Base-by-base conservation (phyloP, 2,329 filamentous ascomycete genomes). In the Penicillium sp. region DNA sequence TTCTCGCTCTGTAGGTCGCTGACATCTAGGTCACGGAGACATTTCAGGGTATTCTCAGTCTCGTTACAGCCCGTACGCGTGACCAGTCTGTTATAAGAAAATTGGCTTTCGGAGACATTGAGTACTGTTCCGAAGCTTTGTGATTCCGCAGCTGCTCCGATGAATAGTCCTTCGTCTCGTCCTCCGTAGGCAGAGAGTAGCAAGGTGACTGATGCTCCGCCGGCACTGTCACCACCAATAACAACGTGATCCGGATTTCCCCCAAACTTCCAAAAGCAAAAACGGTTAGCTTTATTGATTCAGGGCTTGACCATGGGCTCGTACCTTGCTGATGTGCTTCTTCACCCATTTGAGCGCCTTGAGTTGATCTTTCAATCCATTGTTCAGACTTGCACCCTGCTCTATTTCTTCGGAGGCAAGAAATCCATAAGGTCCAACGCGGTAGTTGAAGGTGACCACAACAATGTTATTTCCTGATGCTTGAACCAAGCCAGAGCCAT, bases 401-500 rank as follows among this genome's bases (percentile, higher is more conserved):
- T 74, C 62, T 1, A 87, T 73, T 63, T 88, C 82, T 16, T 82
- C 75, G 54, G 85, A 79, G 1, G 84, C 83, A 13, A 93, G 78
- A 68, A 92, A 93, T 0, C 90, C 90, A 63, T 86, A 91, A 0
- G 84, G 82, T 0, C 89, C 89, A 11, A 93, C 88, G 5, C 90
- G 86, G 69, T 93, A 92, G 73, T 91, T 92, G 73, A 90, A 82
- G 10, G 81, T 87, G 2, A 93, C 87, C 0, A 91, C 84, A 0
- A 93, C 75, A 26, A 91, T 86, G 47, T 83, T 79, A 56, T 82
- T 75, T 37, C 80, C 78, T 19, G 84, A 83, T 0, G 85, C 86
- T 29, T 79, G 69, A 27, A 87, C 78, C n/a, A 92, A 72, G 0
- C 82, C 84, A 1, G 80, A 81, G 0, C 84, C 87, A 61, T 90